Evolutionary conservation across 1,139 yeast genomes (phyloP), one percentile per base, ranked within the genome.

Genomic region (Nadsonia commutata): DNA sequence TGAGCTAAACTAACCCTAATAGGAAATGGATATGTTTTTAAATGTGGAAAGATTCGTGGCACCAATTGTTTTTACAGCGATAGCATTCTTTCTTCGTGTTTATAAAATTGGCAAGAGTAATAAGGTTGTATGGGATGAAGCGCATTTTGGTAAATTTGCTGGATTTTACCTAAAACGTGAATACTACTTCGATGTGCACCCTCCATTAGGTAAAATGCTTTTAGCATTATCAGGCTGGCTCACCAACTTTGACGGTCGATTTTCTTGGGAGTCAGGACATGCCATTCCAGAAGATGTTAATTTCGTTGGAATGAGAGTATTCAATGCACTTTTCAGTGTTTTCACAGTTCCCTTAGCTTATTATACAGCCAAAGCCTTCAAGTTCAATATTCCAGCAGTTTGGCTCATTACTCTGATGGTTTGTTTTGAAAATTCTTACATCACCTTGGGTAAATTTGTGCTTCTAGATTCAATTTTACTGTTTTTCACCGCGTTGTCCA

Each of bases 151-250:
- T 49, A 86, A 85, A 62, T 88, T 88, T 60, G 96, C 95, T 43
- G 83, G 95, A 11, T 83, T 84, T 62, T 88, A 88, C 66, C 68
- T 88, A 52, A 79, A 88, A 68, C 94, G 84, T 58, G 94, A 86
- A 56, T 88, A 86, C 61, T 88, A 88, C 63, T 95, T 86, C 60
- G 99, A 90, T 66, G 98, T 90, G 47, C 99, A 90, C 63, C 99
- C 99, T 43, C 98, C 98, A 1, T 73, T 93, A 55, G 98, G 97
- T 36, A 93, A 93, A 64, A 86, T 93, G 95, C 72, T 93, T 49
- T 88, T 90, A 51, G 99, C 96, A 1, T 69, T 93, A 38, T 83
- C 95, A 13, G 99, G 98, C n/a, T 86, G 81, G 57, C 58, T 93
- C 51, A 96, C 96, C 33, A 94, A 94, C 40, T 90, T 86, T 68